Base-by-base conservation (phyloP, 768 basidiomycete genomes). In the Lactarius pseudohatsudake region DNA sequence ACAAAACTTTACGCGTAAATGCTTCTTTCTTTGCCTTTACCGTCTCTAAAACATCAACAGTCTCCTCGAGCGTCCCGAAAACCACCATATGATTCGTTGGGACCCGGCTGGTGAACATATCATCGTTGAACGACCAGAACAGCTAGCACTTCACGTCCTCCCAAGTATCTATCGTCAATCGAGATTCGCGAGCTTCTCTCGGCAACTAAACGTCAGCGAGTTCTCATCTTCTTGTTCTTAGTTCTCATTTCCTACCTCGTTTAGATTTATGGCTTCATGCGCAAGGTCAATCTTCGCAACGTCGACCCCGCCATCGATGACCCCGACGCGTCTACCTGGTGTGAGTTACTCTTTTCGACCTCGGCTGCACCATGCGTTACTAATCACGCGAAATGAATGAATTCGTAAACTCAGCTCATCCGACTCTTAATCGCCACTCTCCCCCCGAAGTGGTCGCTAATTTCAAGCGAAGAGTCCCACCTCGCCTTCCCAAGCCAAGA, bases 201-300 rank as follows among this genome's bases (percentile, higher is more conserved):
- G 94, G 79, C 94, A 97, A 85, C 87, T 97, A 76, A 97, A 97
- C 80, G 94, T 96, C 62, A 59, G 70, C 41, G 38, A 57, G 45
- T 64, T 57, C 64, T 62, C 64, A 57, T 64, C 64, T 62, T 69
- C 68, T 38, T 68, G 64, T 64, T 43, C 69, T 62, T 68, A 71
- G 57, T 69, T 65, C 74, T 73, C 61, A 58, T 68, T 28, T 69
- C 68, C 43, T 61, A 38, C 63, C 72, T 64, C 64, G 32, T 67
- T 60, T 67, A 96, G 94, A 97, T 97, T 79, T 97, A 97, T 81
- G 95, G 94, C 71, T 97, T 95, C 82, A 96, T 96, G 92, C 93
- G 94, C 79, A 96, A 96, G 78, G 92, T 96, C 76, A 96, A 95
- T 81, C 83, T 96, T 72, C 90, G 92, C 76, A 94, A 96, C 79